Evolutionary conservation across 257 asterid genomes (phyloP).

Genomic region (Fraxinus excelsior): DNA sequence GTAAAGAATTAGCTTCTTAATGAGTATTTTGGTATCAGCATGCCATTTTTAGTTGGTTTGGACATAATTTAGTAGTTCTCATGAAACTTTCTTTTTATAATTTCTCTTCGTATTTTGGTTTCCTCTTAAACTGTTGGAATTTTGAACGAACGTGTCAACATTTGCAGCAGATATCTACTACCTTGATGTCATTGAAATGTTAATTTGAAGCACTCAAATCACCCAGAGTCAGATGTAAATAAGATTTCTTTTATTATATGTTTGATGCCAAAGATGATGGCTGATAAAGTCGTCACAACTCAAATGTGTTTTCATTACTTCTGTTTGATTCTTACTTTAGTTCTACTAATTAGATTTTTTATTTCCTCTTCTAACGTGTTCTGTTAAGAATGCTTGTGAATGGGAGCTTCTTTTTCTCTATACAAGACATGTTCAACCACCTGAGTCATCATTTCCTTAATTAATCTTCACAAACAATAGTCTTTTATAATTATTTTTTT

Average conservation of each 20-base stretch:
- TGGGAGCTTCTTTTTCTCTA: background rate
- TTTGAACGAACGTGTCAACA: background rate
- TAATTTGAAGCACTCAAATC: background rate
- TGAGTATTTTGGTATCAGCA: conserved; percentile 1
- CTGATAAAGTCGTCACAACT: background rate
- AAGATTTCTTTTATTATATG: background rate
- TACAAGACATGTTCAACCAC: no score
- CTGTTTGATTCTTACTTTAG: background rate
- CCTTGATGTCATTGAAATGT: conserved; percentile 1
- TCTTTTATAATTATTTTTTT: background rate
- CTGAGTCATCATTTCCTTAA: background rate
- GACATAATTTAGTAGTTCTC: conserved; percentile 6
- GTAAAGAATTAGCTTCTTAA: conserved; percentile 2
- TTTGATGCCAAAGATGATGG: background rate
- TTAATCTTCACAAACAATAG: background rate
- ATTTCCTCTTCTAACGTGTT: background rate
- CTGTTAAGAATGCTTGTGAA: background rate
- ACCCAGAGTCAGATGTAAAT: background rate
- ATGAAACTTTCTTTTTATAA: background rate
- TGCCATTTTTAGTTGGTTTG: conserved; percentile 8
- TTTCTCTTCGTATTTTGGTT: background rate
- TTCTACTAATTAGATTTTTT: background rate
- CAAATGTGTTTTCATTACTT: background rate
- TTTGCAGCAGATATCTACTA: background rate
- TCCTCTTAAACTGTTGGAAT: background rate